Conservation (phyloP, 2,329 filamentous ascomycete species). For the Epichloe amarillans region DNA sequence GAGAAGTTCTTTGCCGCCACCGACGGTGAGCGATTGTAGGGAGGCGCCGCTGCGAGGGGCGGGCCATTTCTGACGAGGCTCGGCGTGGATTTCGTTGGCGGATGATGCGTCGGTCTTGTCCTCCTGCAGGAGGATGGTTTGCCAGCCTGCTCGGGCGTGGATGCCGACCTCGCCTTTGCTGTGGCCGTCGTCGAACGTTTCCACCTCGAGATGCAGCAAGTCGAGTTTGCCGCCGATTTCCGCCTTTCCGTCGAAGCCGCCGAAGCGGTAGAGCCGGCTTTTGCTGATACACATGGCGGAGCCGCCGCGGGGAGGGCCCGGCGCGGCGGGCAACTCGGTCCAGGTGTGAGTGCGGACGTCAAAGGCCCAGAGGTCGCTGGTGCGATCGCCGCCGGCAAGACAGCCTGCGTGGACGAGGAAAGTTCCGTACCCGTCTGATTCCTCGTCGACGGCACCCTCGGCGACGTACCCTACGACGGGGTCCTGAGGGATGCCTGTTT, state of each 20-base stretch:
- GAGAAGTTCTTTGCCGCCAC: slow-evolving; percentile 48
- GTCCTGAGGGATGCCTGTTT: slow-evolving; percentile 44
- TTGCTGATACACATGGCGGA: slow-evolving; percentile 51
- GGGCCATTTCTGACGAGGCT: slow-evolving; percentile 31
- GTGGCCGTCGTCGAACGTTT: slow-evolving; percentile 38
- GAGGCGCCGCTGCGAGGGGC: slow-evolving; percentile 38
- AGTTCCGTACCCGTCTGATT: slow-evolving; percentile 49
- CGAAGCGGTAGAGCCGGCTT: slow-evolving; percentile 61
- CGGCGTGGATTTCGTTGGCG: slow-evolving; percentile 21
- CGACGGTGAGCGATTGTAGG: slow-evolving; percentile 42
- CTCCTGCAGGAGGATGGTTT: slow-evolving; percentile 32
- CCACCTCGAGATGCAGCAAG: slow-evolving; percentile 44
- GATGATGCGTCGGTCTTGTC: slow-evolving; percentile 19
- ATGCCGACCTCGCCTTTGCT: slow-evolving; percentile 36
- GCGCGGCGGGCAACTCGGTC: slow-evolving; percentile 54
- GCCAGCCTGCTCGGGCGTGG: slow-evolving; percentile 39
- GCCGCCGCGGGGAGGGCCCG: slow-evolving; percentile 52
- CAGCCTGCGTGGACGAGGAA: slow-evolving; percentile 70
- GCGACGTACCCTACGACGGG: slow-evolving; percentile 45
- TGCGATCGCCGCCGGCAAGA: slow-evolving; percentile 45
- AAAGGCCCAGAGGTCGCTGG: slow-evolving; percentile 66
- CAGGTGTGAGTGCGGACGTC: slow-evolving; percentile 50
- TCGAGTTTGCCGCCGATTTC: slow-evolving; percentile 64
- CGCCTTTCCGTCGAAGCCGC: slow-evolving; percentile 59
- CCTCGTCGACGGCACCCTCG: slow-evolving; percentile 44